These are phyloP conservation scores for Debaryomyces castellii DNA, from an alignment of 805 yeast genomes.

Conservation along the genomic window DNA sequence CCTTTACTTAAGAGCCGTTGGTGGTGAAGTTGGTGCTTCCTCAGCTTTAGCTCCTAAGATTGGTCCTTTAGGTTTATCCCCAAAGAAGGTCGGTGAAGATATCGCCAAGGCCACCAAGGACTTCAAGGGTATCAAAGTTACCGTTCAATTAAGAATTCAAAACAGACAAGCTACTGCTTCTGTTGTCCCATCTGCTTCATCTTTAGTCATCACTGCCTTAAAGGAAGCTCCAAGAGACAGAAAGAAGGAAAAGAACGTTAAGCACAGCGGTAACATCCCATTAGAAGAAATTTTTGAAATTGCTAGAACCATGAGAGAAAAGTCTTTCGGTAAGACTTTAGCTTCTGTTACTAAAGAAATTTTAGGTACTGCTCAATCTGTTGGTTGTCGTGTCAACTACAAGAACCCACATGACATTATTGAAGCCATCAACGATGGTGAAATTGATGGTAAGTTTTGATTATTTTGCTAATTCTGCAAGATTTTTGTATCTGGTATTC, in stretches of 20 bases:
- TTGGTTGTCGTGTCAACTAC: conserved; percentile 99
- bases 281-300: conserved; percentile 94
- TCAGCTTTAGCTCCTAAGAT: conserved; percentile 99
- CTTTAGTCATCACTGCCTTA: conserved; percentile 97
- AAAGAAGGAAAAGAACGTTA: conserved; percentile 99
- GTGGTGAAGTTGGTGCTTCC: conserved; percentile 99
- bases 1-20: conserved; percentile 99
- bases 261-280: conserved; percentile 98
- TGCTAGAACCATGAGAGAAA: conserved; percentile 96
- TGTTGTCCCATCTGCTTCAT: conserved; percentile 99
- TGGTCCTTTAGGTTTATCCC: conserved; percentile 99
- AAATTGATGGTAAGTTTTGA: conserved; percentile 61
- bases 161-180: conserved; percentile 99
- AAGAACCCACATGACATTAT: conserved; percentile 99
- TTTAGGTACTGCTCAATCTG: conserved; percentile 99
- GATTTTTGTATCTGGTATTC: conserved; percentile 17
- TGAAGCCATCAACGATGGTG: conserved; percentile 98
- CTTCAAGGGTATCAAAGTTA: conserved; percentile 99
- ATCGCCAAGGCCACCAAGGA: conserved; percentile 99
- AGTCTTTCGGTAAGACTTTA: conserved; percentile 96
- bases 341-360: conserved; percentile 98
- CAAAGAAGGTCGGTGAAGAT: conserved; percentile 99
- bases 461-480: conserved; percentile 19
- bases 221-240: conserved; percentile 99
- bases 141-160: conserved; percentile 97